Percentiles rank a stretch among this genome's conserved stretches.
These are phyloP conservation scores for Mycena galopus DNA, from an alignment of 768 basidiomycete genomes.

Conservation along the genomic window DNA sequence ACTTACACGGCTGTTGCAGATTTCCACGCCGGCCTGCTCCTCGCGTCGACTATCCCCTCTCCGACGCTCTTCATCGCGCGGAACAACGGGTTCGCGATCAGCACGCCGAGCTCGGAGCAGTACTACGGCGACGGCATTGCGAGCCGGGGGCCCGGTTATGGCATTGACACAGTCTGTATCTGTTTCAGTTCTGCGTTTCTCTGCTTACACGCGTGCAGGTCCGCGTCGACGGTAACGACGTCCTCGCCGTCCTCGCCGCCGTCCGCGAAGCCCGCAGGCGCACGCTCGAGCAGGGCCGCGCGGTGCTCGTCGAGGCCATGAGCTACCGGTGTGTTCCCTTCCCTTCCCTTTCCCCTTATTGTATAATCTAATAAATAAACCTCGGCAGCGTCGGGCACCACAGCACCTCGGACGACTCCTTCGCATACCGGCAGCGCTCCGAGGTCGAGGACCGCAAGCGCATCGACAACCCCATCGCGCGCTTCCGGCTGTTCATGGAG, in stretches of 20 bases:
- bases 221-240: conserved; percentile 94
- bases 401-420: conserved; percentile 95
- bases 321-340: conserved; percentile 74
- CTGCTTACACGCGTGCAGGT: neutral
- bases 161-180: conserved; percentile 79
- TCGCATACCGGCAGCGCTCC: conserved; percentile 89
- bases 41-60: conserved; percentile 82
- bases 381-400: conserved; percentile 86
- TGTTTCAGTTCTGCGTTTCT: too few species aligned
- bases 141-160: conserved; percentile 91
- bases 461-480: conserved; percentile 88
- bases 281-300: conserved; percentile 83
- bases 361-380: neutral
- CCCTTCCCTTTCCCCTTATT: conserved; percentile 1
- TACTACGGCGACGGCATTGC: conserved; percentile 95
- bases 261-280: conserved; percentile 78
- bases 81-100: conserved; percentile 95
- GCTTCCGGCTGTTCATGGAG: conserved; percentile 90
- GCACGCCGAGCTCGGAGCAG: conserved; percentile 90
- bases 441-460: conserved; percentile 95
- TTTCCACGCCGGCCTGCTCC: conserved; percentile 91
- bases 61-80: conserved; percentile 82
- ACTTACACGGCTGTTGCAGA: conserved; percentile 56
- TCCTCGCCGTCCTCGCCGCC: conserved; percentile 84
- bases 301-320: conserved; percentile 92